Evolutionary conservation across 1,139 yeast species (phyloP), one percentile per base, ranked within the genome.

Genomic region (Nakaseomyces sp.): DNA sequence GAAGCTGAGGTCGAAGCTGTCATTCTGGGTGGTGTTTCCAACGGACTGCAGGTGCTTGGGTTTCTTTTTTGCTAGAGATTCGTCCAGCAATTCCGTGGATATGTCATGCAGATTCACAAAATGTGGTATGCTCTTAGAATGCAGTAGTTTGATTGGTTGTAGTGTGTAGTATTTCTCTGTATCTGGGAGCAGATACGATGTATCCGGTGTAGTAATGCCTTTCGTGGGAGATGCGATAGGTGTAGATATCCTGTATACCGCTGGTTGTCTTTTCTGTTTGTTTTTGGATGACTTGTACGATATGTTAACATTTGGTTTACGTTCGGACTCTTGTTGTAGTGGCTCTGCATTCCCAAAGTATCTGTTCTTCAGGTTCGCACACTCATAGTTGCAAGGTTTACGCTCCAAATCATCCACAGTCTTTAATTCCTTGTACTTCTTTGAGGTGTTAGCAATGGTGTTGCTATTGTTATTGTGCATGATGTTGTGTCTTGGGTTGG

Each of bases 1-100:
- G 45, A 68, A 68, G 52, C 70, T 66, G 41, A 68, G 47, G 22
- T 68, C 72, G 40, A 59, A 57, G 43, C 60, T 57, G 30, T 60
- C 63, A 38, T 60, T 57, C 30, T 36, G 16, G 12, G 28, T 15
- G 17, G 38, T 15, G 17, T 22, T 25, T 12, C 32, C 37, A 22
- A 25, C 20, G 9, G 28, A 12, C 7, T 22, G 24, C 24, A 16
- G 26, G 19, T 40, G 36, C 8, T 17, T 15, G 3, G 16, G 28
- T 18, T 40, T 40, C 38, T 32, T 40, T 26, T 24, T 24, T 10
- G 42, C 5, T 25, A 25, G 31, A 7, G 25, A n/a, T 18, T 41
- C 28, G 31, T 16, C 26, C 20, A 30, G 43, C 36, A 35, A 29
- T 19, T 41, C 39, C 18, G 38, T 35, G 17, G 38, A 35, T 6